phyloP scores from a whole-genome alignment of 805 yeast genomes.

The Limtongozyma cylindracea region DNA sequence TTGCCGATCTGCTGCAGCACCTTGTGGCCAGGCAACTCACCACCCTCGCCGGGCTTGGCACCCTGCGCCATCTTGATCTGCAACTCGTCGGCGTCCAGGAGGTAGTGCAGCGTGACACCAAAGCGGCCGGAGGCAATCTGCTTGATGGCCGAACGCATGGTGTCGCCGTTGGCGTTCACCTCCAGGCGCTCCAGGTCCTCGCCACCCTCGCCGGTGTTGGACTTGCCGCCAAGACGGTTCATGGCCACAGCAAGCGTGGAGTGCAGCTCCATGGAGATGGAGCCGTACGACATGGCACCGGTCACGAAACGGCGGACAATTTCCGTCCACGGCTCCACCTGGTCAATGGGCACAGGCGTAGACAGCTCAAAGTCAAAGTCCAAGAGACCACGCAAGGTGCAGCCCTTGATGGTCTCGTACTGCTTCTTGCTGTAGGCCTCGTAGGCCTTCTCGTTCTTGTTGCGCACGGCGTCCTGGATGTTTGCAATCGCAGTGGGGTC shows the following conservation, averaged over 20 bases:
- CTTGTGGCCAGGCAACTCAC: conserved; percentile 90
- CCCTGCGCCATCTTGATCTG: conserved; percentile 99
- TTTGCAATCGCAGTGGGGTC: conserved; percentile 90
- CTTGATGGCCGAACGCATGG: conserved; percentile 96
- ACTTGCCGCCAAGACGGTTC: conserved; percentile 94
- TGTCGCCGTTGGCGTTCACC: conserved; percentile 69
- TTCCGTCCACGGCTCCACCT: conserved; percentile 99
- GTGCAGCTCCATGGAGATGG: conserved; percentile 96
- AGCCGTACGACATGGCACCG: conserved; percentile 99
- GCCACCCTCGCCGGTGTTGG: conserved; percentile 99
- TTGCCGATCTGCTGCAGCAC: conserved; percentile 74
- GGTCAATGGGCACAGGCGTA: conserved; percentile 73
- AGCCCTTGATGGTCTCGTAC: conserved; percentile 72
- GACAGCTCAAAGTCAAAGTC: conserved; percentile 66
- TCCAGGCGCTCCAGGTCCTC: conserved; percentile 83
- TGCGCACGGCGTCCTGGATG: conserved; percentile 94
- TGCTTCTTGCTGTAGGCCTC: conserved; percentile 77
- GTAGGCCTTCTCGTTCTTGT: conserved; percentile 84
- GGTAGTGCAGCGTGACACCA: conserved; percentile 88
- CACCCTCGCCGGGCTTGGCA: conserved; percentile 99
- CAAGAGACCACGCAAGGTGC: conserved; percentile 83
- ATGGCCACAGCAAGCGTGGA: conserved; percentile 94
- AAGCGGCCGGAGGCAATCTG: conserved; percentile 96
- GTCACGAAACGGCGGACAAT: conserved; percentile 92
- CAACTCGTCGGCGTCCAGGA: conserved; percentile 90